phyloP scores from a whole-genome alignment of 2,329 filamentous ascomycete genomes.

The Xylariaceae sp. region DNA sequence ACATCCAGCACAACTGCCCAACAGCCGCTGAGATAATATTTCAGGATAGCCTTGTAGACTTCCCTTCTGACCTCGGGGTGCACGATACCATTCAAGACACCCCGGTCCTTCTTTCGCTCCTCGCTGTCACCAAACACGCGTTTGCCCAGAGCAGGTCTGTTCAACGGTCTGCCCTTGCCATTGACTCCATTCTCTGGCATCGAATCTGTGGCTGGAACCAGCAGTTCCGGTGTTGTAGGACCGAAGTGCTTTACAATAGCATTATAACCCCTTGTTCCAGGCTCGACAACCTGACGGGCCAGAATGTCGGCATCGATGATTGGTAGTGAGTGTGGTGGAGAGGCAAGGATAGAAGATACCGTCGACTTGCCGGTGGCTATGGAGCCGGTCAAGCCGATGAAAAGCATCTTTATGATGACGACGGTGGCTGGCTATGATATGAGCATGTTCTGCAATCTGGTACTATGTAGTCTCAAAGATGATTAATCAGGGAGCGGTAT shows the following conservation, averaged over 20 bases:
- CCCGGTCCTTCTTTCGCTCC: conserved; percentile 70
- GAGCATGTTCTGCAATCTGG: not conserved
- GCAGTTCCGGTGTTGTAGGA: conserved; percentile 81
- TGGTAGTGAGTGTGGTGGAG: conserved; percentile 81
- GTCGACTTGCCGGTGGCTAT: conserved; percentile 99
- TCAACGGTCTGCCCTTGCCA: conserved; percentile 73
- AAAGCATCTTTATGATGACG: conserved; percentile 66
- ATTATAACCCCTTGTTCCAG: conserved; percentile 81
- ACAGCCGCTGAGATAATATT: conserved; percentile 71
- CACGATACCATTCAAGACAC: conserved; percentile 83
- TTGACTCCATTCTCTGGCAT: conserved; percentile 57
- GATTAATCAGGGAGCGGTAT: conserved; percentile 1
- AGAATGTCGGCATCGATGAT: conserved; percentile 93
- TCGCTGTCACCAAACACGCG: conserved; percentile 83
- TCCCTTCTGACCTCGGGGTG: conserved; percentile 86
- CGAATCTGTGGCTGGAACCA: conserved; percentile 61
- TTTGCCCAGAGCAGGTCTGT: conserved; percentile 81
- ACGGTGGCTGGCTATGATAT: not conserved
- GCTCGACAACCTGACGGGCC: conserved; percentile 91
- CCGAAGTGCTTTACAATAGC: conserved; percentile 82
- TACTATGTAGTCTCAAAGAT: not conserved
- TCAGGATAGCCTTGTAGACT: conserved; percentile 76
- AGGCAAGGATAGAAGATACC: conserved; percentile 80
- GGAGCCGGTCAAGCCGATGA: conserved; percentile 94
- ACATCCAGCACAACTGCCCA: conserved; percentile 95